Evolutionary conservation across 2,329 filamentous ascomycete genomes (phyloP), one percentile per base, ranked within the genome.

Genomic region (Epichloe brachyelytri): DNA sequence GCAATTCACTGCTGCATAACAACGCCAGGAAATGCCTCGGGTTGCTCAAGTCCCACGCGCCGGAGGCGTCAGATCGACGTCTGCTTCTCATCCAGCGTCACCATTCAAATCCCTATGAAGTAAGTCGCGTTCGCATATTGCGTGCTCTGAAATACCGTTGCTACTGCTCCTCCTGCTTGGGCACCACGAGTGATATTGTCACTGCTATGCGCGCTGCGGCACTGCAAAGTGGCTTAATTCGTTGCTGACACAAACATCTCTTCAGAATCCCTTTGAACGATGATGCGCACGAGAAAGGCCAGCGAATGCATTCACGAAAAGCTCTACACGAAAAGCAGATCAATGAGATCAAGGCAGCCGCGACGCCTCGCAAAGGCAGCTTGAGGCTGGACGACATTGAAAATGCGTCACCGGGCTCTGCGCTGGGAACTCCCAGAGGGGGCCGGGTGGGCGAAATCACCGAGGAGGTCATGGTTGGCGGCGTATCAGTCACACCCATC

Each of bases 191-290:
- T 46, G 26, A 46, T 43, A 30, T 41, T 11, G 47, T 26, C 26
- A 14, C 19, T 26, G 37, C 37, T 7, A 22, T 46, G 37, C 19
- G 40, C 43, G 22, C 26, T 26, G 33, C 34, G 20, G 22, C 10
- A 45, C 17, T 17, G 7, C 11, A 14, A 15, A n/a, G 11, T n/a
- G 5, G 11, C 22, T 5, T 43, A 15, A 10, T 43, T 19, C 8
- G 4, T 43, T 40, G 33, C 51, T 56, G 43, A 55, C 51, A 40
- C 17, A 26, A 26, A 0, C 1, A 47, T 54, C 46, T 54, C 57
- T 50, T 54, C 43, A 95, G 88, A 66, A 94, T 98, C 54, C 90
- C 93, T 37, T 80, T 98, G 56, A 97, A 97, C 72, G 93, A 98
- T 72, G 93, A 98, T 75, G 83, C 81, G 54, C 82, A 85, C 60